A percentile compares a stretch with the other conserved stretches of the same genome.
Evolutionary conservation across 139 green algal species (phyloP).

Genomic region (Chlorella sp.): DNA sequence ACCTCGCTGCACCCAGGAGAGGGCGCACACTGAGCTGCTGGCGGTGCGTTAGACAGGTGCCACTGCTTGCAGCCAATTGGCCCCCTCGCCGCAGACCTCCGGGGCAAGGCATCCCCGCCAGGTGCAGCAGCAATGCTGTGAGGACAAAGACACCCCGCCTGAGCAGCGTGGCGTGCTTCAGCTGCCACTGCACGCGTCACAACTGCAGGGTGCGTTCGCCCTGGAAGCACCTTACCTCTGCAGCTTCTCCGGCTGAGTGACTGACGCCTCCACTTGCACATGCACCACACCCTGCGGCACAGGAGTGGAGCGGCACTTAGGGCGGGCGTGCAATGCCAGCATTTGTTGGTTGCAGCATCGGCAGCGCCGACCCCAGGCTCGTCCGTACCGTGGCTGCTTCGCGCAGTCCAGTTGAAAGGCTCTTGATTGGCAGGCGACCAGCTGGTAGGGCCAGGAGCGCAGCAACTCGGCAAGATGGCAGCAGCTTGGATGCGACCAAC

Average conservation of each 20-base stretch:
- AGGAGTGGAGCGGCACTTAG: background rate
- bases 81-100: too few relatives aligned
- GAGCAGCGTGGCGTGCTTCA: too few relatives aligned
- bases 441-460: background rate
- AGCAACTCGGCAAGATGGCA: background rate
- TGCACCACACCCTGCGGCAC: constrained; percentile 41
- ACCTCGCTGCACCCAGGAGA: constrained; percentile 5
- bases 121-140: background rate
- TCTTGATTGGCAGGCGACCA: too few relatives aligned
- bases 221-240: background rate
- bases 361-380: too few relatives aligned
- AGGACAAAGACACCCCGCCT: background rate
- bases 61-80: too few relatives aligned
- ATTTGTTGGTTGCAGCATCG: background rate
- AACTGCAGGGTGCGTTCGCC: too few relatives aligned
- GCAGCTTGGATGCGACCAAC: background rate
- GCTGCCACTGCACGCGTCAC: too few relatives aligned
- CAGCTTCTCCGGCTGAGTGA: constrained; percentile 63
- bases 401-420: too few relatives aligned
- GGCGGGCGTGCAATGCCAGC: background rate
- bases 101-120: background rate
- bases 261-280: constrained; percentile 60
- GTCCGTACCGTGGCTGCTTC: too few relatives aligned
- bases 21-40: background rate
- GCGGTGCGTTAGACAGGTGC: background rate